Percentiles rank a stretch among this genome's conserved stretches.
phyloP scores from a whole-genome alignment of 1,139 yeast species.

The Kurtzmaniella natalensis region DNA sequence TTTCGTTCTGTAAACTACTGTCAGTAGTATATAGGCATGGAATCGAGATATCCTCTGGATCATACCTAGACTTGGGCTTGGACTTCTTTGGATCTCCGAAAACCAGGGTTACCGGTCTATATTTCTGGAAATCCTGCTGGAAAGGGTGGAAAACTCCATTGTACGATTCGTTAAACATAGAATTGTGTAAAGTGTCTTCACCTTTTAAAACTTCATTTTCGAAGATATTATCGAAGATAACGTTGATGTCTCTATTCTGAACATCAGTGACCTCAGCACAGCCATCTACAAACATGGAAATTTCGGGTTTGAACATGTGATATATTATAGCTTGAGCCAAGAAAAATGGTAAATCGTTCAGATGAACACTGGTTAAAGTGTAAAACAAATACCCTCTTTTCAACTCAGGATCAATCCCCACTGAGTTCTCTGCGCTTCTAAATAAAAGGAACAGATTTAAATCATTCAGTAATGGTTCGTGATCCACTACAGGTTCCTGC shows the following conservation, averaged over 20 bases:
- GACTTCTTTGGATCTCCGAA: no score
- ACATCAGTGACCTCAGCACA: neutral
- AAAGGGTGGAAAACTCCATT: no score
- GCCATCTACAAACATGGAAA: slow-evolving; percentile 9
- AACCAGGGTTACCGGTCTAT: no score
- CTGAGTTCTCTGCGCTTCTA: slow-evolving; percentile 26
- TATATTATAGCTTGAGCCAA: slow-evolving; percentile 32
- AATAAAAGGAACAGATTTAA: slow-evolving; percentile 25
- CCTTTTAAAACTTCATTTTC: no score
- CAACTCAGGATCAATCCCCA: slow-evolving; percentile 33
- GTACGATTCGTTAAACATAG: no score
- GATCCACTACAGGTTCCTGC: neutral
- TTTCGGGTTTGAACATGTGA: slow-evolving; percentile 23
- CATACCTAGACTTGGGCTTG: no score
- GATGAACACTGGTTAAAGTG: slow-evolving; percentile 24
- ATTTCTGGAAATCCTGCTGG: no score
- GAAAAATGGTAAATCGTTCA: slow-evolving; percentile 40
- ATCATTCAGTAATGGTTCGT: slow-evolving; percentile 4
- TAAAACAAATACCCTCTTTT: slow-evolving; percentile 38
- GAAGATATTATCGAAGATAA: neutral
- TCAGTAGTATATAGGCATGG: neutral
- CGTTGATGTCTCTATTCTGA: neutral
- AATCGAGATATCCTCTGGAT: no score
- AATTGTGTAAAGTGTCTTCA: no score
- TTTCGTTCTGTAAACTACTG: neutral